Base-by-base conservation (phyloP, 2,329 filamentous ascomycete genomes). In the Aspergillus fumigatus region DNA sequence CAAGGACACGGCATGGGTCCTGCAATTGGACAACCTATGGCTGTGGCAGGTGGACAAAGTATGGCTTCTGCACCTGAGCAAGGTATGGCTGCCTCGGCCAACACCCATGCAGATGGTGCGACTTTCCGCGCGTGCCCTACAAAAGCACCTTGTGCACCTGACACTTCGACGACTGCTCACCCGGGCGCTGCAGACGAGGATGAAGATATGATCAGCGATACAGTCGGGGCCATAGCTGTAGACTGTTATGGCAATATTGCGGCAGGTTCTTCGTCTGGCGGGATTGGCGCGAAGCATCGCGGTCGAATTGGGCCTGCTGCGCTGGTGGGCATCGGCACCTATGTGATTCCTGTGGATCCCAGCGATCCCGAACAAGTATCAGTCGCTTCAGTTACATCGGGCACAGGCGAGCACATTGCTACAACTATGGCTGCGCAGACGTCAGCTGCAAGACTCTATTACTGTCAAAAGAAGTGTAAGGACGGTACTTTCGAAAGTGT, bases 351-450 rank as follows among this genome's bases (percentile, higher is more conserved):
- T 1, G 79, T 81, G 26, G 85, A 92, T 59, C 78, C 83, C 1
- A 81, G 84, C 29, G 92, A 97, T 67, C 78, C 83, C 6, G 85
- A 90, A 2, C 78, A 81, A 48, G 82, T 85, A 7, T 85, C 83
- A 48, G 90, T 96, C 27, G 93, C 91, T 29, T 86, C 88, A 26
- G 91, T 97, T 23, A 95, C 92, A 41, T 96, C 91, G 70, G 94
- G 94, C 27, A 99, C 94, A 2, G 94, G 94, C 50, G 94, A 99
- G 75, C 94, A 99, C 71, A 99, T 99, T 89, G 90, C 92, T 38
- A 97, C 93, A 0, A 95, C 92, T 0, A 88, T 95, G 82, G 93
- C 94, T 10, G 92, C 94, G 6, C 87, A 88, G 57, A 87, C 88
- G 54, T 96, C 92, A 70, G 92, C 92, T 0, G 89, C 93, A 62